A percentile compares a stretch with the other conserved stretches of the same genome.
phyloP scores from a whole-genome alignment of 495 filamentous ascomycete genomes.

The Neurospora cerealis region DNA sequence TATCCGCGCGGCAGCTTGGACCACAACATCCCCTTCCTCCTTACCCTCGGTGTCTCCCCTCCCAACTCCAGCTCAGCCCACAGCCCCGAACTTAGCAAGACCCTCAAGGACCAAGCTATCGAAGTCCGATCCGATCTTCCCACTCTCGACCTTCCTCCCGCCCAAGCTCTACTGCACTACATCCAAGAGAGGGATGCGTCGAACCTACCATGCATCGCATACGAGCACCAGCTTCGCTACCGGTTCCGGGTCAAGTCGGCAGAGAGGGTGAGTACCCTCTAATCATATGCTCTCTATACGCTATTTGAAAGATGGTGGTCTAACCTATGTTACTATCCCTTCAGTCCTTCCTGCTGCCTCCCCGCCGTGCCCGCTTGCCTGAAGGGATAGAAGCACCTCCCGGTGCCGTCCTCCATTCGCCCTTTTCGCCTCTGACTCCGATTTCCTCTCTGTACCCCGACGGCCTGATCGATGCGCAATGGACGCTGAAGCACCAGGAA shows the following conservation, averaged over 20 bases:
- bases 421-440: slow-evolving; percentile 77
- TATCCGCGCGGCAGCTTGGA: slow-evolving; percentile 72
- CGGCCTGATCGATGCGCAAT: slow-evolving; percentile 68
- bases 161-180: slow-evolving; percentile 55
- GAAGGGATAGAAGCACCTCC: slow-evolving; percentile 36
- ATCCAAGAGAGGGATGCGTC: slow-evolving; percentile 58
- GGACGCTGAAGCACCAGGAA: slow-evolving; percentile 78
- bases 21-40: slow-evolving; percentile 71
- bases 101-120: slow-evolving; percentile 48
- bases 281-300: not conserved
- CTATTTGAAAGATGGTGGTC: not conserved
- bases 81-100: slow-evolving; percentile 30
- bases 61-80: slow-evolving; percentile 15
- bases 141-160: slow-evolving; percentile 51
- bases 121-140: slow-evolving; percentile 59
- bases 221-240: slow-evolving; percentile 33
- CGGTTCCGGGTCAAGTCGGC: slow-evolving; percentile 57
- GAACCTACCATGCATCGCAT: slow-evolving; percentile 47
- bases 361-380: slow-evolving; percentile 39
- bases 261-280: slow-evolving; percentile 56
- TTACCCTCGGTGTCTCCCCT: slow-evolving; percentile 61
- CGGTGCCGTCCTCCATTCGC: slow-evolving; percentile 61
- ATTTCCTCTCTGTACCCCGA: slow-evolving; percentile 75
- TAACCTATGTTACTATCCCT: not conserved
- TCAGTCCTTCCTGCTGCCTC: slow-evolving; percentile 41